phyloP scores from a whole-genome alignment of 2,329 filamentous ascomycete species.

The Stagonosporopsis tanaceti region DNA sequence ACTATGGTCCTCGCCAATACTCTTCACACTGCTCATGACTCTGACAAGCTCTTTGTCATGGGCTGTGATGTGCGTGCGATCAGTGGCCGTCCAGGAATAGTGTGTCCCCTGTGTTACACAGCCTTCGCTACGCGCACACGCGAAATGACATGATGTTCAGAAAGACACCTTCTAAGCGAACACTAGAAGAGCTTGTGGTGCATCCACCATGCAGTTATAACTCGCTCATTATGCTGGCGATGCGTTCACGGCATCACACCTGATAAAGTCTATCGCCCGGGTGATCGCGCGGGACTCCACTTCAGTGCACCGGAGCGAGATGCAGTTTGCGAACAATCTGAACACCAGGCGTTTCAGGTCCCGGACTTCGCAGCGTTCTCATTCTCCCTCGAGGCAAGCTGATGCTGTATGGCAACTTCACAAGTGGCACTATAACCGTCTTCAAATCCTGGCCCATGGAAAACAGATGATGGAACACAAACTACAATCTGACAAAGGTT shows the following conservation, averaged over 20 bases:
- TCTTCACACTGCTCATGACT: background rate
- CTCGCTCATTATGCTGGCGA: background rate
- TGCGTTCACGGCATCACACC: background rate
- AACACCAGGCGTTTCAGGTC: constrained; percentile 6
- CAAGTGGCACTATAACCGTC: background rate
- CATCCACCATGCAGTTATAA: constrained; percentile 6
- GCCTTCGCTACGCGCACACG: constrained; percentile 7
- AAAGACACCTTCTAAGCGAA: constrained; percentile 2
- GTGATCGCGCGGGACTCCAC: constrained; percentile 4
- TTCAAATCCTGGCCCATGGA: background rate
- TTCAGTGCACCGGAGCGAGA: background rate
- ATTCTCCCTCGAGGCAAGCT: background rate
- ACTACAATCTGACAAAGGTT: too few relatives aligned
- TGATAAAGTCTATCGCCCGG: background rate
- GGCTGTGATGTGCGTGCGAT: constrained; percentile 1
- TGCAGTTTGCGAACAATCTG: constrained; percentile 4
- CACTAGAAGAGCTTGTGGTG: background rate
- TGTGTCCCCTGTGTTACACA: background rate
- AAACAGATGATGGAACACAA: too few relatives aligned
- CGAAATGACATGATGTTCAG: constrained; percentile 4
- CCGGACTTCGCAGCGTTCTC: background rate
- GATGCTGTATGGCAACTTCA: background rate
- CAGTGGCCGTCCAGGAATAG: background rate
- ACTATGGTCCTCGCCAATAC: background rate
- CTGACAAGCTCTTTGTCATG: background rate